Conservation (phyloP, 805 yeast genomes). For the Zygotorulaspora danielsina region DNA sequence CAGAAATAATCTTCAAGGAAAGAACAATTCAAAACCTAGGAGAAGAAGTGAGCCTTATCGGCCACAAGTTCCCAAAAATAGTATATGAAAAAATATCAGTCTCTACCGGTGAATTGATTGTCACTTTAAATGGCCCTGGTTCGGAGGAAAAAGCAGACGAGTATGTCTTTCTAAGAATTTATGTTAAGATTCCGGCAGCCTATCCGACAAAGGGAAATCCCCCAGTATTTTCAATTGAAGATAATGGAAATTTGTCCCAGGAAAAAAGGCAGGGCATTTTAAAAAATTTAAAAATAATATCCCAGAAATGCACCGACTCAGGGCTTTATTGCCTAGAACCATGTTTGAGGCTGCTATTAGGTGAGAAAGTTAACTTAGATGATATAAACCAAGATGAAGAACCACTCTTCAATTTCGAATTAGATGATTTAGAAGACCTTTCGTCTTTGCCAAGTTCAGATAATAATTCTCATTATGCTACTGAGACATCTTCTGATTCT, state of each 20-base stretch:
- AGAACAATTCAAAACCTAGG: constrained; percentile 62
- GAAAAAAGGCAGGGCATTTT: constrained; percentile 50
- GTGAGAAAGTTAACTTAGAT: constrained; percentile 61
- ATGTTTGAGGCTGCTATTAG: constrained; percentile 69
- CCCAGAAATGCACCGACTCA: constrained; percentile 50
- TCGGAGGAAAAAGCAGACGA: constrained; percentile 38
- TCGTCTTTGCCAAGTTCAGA: constrained; percentile 34
- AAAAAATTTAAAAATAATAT: constrained; percentile 49
- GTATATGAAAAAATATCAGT: constrained; percentile 84
- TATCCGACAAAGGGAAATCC: constrained; percentile 58
- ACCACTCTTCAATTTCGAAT: constrained; percentile 31
- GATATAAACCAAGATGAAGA: constrained; percentile 38
- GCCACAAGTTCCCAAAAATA: constrained; percentile 83
- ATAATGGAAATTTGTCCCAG: constrained; percentile 61
- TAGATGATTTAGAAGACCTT: constrained; percentile 34
- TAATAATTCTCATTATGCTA: constrained; percentile 35
- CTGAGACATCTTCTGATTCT: constrained; percentile 39
- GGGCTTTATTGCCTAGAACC: constrained; percentile 75
- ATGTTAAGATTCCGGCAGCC: constrained; percentile 60
- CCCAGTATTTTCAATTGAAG: constrained; percentile 68
- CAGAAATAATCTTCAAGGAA: constrained; percentile 37
- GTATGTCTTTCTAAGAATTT: constrained; percentile 62
- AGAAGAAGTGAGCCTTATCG: constrained; percentile 85
- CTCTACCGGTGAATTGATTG: constrained; percentile 70
- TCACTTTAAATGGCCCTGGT: constrained; percentile 84